Percentiles rank a stretch among this genome's conserved stretches.
These are phyloP conservation scores for Ustilaginoidea virens DNA, from an alignment of 2,329 filamentous ascomycete genomes.

Conservation along the genomic window DNA sequence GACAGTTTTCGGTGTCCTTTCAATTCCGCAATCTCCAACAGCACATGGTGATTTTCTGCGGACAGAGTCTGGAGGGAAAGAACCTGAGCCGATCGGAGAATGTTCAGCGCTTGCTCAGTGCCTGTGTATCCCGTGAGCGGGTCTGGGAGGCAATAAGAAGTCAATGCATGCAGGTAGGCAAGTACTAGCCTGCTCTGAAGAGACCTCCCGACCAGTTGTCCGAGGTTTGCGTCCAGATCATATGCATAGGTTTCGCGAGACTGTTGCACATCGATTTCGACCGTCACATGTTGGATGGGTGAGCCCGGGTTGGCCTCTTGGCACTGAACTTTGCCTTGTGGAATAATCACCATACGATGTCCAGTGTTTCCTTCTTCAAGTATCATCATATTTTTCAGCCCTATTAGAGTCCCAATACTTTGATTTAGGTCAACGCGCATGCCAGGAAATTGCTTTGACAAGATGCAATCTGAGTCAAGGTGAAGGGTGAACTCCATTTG, in stretches of 20 bases:
- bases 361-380: slow-evolving; percentile 12
- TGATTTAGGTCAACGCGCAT: slow-evolving; percentile 27
- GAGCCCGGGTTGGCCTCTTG: too few relatives aligned
- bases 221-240: slow-evolving; percentile 30
- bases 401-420: slow-evolving; percentile 27
- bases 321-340: slow-evolving; percentile 19
- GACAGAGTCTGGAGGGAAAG: slow-evolving; percentile 20
- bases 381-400: slow-evolving; percentile 30
- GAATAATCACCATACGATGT: slow-evolving; percentile 22
- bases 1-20: slow-evolving; percentile 21
- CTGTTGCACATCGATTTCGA: too few relatives aligned
- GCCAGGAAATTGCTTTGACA: slow-evolving; percentile 31
- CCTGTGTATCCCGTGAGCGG: slow-evolving; percentile 32
- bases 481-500: slow-evolving; percentile 7
- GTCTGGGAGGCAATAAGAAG: slow-evolving; percentile 35
- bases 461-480: slow-evolving; percentile 10
- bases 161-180: slow-evolving; percentile 37
- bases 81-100: slow-evolving; percentile 31
- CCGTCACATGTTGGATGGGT: too few relatives aligned
- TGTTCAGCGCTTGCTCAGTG: slow-evolving; percentile 34
- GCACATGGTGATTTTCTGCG: slow-evolving; percentile 1
- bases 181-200: slow-evolving; percentile 36
- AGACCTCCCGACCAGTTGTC: slow-evolving; percentile 31
- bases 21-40: slow-evolving; percentile 1
- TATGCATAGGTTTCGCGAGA: slow-evolving; percentile 27